Conservation (phyloP, 2,329 filamentous ascomycete species). For the Diaporthe amygdali region DNA sequence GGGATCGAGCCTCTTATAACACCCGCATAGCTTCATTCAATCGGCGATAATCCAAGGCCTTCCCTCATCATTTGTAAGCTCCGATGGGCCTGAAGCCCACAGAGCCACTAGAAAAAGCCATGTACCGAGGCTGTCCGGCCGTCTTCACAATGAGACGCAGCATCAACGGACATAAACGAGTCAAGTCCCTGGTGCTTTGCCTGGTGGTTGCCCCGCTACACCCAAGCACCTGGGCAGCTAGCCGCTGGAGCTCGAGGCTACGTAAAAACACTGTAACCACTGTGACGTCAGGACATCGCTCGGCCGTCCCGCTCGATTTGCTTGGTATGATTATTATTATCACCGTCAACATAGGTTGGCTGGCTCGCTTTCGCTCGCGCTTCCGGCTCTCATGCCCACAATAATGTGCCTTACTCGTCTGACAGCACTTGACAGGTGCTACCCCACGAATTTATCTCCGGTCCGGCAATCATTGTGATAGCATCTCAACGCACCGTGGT, state of each 20-base stretch:
- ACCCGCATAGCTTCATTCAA: neutral
- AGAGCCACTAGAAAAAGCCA: neutral
- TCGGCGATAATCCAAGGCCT: neutral
- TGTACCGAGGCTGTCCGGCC: neutral
- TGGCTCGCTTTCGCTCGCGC: neutral
- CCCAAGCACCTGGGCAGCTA: neutral
- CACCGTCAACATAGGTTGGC: neutral
- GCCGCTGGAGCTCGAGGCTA: neutral
- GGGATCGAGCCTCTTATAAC: slow-evolving; percentile 2
- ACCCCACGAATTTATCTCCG: neutral
- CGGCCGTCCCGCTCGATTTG: neutral
- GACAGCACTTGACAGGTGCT: neutral
- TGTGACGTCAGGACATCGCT: slow-evolving; percentile 1
- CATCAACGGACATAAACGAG: neutral
- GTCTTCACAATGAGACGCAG: neutral
- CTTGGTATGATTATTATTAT: neutral
- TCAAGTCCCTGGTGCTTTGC: neutral
- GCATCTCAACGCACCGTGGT: neutral
- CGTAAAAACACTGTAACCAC: neutral
- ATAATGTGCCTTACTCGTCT: neutral
- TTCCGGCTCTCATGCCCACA: neutral
- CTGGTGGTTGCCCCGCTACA: neutral
- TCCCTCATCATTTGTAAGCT: neutral
- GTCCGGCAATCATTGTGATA: neutral
- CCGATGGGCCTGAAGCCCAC: neutral